phyloP scores from a whole-genome alignment of 768 basidiomycete species.

The Podaxis sp. region DNA sequence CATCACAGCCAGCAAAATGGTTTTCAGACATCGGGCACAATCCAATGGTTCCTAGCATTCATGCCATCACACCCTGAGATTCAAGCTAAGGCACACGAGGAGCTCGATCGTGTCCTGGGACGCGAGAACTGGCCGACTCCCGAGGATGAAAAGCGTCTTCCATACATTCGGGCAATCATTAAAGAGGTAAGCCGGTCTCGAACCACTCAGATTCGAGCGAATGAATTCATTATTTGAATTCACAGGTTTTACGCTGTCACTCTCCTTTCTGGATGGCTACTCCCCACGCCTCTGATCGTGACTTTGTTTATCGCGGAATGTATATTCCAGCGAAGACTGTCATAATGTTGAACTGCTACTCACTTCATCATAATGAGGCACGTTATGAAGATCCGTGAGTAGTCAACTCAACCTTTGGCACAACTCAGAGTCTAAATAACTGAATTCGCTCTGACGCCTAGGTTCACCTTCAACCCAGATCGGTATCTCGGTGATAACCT shows the following conservation, averaged over 20 bases:
- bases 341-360: background rate
- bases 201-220: background rate
- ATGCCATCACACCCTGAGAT: background rate
- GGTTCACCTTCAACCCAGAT: conserved; percentile 38
- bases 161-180: conserved; percentile 15
- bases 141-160: background rate
- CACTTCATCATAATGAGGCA: background rate
- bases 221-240: background rate
- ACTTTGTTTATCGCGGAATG: conserved; percentile 38
- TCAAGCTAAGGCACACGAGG: background rate
- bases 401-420: too few species aligned
- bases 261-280: conserved; percentile 39
- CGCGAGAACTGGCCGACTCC: background rate
- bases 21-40: background rate
- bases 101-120: background rate
- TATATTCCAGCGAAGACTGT: conserved; percentile 15
- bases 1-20: background rate
- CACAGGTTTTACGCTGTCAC: conserved; percentile 34
- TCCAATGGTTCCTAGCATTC: background rate
- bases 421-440: too few species aligned
- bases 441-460: conserved; percentile 28
- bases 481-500: conserved; percentile 38
- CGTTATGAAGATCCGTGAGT: too few species aligned
- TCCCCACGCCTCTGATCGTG: conserved; percentile 35
- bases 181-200: conserved; percentile 23